Evolutionary conservation across 1,139 yeast genomes (phyloP).

Genomic region (Taphrina sp.): DNA sequence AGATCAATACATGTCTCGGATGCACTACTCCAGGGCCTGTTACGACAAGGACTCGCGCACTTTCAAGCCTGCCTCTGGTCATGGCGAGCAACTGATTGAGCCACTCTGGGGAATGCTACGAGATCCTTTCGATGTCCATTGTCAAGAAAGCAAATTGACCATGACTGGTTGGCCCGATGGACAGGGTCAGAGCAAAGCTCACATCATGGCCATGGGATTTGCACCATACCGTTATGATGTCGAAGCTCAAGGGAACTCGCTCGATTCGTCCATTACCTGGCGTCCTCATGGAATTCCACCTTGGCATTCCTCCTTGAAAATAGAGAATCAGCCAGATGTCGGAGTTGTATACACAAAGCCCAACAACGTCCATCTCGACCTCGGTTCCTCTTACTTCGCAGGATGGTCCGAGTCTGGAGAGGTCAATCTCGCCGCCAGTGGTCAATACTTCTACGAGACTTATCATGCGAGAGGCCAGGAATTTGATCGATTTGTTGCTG

Average conservation of each 20-base stretch:
- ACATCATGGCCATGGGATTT: constrained; percentile 21
- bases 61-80: constrained; percentile 10
- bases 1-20: constrained; percentile 19
- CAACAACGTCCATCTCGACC: constrained; percentile 11
- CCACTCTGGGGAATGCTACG: constrained; percentile 31
- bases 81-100: constrained; percentile 27
- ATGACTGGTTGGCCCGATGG: neutral
- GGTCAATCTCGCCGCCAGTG: constrained; percentile 8
- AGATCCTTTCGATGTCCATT: constrained; percentile 24
- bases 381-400: constrained; percentile 25
- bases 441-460: constrained; percentile 19
- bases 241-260: neutral
- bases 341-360: constrained; percentile 4
- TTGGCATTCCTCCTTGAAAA: constrained; percentile 18
- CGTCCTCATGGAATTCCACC: constrained; percentile 23
- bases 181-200: constrained; percentile 13
- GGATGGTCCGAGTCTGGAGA: constrained; percentile 10
- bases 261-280: too few species aligned
- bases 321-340: neutral
- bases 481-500: constrained; percentile 25
- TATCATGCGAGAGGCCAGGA: constrained; percentile 22
- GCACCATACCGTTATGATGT: constrained; percentile 20
- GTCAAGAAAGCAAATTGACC: neutral
- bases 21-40: constrained; percentile 21
- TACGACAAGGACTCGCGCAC: neutral